Percentiles rank a stretch among this genome's conserved stretches.
Conservation (phyloP, 2,329 filamentous ascomycete species). For the Penicillium brasilianum region DNA sequence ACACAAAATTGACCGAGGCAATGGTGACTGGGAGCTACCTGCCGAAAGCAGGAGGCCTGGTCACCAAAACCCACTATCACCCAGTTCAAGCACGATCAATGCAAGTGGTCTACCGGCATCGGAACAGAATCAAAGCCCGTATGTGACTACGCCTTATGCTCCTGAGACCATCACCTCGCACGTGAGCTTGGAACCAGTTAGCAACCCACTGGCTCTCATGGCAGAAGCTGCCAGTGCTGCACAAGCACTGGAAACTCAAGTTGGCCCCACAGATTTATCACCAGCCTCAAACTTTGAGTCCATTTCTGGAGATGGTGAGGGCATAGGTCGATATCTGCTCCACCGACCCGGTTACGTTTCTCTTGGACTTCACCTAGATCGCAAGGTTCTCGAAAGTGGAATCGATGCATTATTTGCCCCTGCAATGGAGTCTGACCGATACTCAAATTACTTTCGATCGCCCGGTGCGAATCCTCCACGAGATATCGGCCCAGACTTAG, state of each 20-base stretch:
- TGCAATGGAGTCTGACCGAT: constrained; percentile 10
- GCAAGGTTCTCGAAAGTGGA: constrained; percentile 27
- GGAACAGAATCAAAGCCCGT: not conserved
- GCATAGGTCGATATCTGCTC: constrained; percentile 20
- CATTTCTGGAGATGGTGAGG: not conserved
- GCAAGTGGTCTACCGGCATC: not conserved
- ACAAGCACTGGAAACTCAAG: constrained; percentile 17
- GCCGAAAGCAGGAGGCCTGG: not conserved
- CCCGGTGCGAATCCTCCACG: constrained; percentile 13
- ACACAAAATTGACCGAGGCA: not conserved
- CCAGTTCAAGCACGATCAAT: not conserved
- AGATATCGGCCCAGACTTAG: constrained; percentile 36
- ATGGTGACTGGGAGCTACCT: not conserved
- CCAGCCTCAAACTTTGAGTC: not conserved
- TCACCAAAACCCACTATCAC: not conserved
- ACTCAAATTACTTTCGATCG: constrained; percentile 33
- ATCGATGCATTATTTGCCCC: constrained; percentile 26
- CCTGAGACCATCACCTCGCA: constrained; percentile 7
- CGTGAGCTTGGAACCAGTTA: constrained; percentile 27
- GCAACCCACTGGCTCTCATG: constrained; percentile 36
- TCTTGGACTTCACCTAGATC: constrained; percentile 29
- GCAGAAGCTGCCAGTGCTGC: constrained; percentile 35
- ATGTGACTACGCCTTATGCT: not conserved
- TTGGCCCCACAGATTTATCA: not conserved
- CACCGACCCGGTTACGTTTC: constrained; percentile 32